Conservation (phyloP, 805 yeast genomes). For the Kazachstania kunashirensis region DNA sequence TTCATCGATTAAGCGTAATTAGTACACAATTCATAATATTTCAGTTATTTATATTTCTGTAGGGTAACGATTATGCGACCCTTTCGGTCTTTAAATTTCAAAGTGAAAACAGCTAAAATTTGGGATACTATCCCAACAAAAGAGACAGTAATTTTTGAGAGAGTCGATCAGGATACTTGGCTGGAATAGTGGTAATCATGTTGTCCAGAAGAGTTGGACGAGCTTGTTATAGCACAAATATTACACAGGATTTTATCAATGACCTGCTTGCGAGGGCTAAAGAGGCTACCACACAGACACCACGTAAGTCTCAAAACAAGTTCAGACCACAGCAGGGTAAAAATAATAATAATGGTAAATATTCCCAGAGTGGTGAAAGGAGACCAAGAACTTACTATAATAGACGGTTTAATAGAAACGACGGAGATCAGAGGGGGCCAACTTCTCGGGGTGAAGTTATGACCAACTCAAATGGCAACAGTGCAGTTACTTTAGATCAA, state of each 20-base stretch:
- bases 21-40: too few relatives aligned
- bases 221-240: conserved; percentile 6
- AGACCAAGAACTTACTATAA: not conserved
- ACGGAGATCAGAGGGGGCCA: not conserved
- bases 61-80: too few relatives aligned
- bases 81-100: too few relatives aligned
- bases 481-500: not conserved
- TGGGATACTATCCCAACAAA: too few relatives aligned
- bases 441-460: not conserved
- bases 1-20: too few relatives aligned
- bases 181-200: too few relatives aligned
- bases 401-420: not conserved
- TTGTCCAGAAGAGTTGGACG: conserved; percentile 1
- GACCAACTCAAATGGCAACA: not conserved
- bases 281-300: conserved; percentile 21
- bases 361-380: not conserved
- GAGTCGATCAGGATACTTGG: too few relatives aligned
- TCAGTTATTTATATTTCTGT: too few relatives aligned
- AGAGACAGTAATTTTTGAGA: too few relatives aligned
- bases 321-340: conserved; percentile 1
- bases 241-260: conserved; percentile 26
- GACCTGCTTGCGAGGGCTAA: conserved; percentile 26
- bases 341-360: conserved; percentile 2
- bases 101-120: too few relatives aligned
- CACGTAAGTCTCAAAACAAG: not conserved